These are phyloP conservation scores for Chaetomiaceae sp. DNA, from an alignment of 2,329 filamentous ascomycete species.

Conservation along the genomic window DNA sequence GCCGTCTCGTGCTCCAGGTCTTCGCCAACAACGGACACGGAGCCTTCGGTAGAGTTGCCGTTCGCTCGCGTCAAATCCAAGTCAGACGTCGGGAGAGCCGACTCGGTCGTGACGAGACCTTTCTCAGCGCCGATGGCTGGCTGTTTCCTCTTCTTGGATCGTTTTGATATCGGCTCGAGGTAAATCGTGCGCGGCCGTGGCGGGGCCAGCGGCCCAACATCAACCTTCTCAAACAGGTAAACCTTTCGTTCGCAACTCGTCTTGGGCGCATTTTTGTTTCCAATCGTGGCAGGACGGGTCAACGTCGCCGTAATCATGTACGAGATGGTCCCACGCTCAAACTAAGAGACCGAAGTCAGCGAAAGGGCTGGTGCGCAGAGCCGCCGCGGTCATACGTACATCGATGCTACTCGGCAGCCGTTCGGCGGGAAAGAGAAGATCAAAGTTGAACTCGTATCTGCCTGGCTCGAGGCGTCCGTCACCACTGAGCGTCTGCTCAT, in stretches of 20 bases:
- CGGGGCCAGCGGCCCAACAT: constrained; percentile 67
- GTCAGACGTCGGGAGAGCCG: constrained; percentile 33
- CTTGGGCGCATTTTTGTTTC: constrained; percentile 49
- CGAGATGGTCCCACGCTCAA: constrained; percentile 87
- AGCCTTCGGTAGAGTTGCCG: constrained; percentile 37
- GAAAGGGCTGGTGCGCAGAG: background rate
- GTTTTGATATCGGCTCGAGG: constrained; percentile 76
- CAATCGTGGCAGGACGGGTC: constrained; percentile 79
- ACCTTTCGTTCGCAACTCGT: constrained; percentile 76
- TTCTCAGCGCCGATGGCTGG: constrained; percentile 40
- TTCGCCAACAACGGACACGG: constrained; percentile 31
- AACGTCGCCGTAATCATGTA: constrained; percentile 88
- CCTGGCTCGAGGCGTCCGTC: constrained; percentile 69
- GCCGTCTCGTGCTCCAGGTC: constrained; percentile 35
- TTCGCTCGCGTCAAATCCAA: constrained; percentile 32
- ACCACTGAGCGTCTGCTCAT: constrained; percentile 73
- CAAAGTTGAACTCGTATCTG: constrained; percentile 66
- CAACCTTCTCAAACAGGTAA: constrained; percentile 72
- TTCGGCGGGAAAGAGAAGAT: constrained; percentile 31
- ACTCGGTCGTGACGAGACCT: constrained; percentile 31
- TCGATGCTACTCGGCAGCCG: constrained; percentile 84
- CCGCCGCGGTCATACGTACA: no score
- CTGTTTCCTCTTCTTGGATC: constrained; percentile 56
- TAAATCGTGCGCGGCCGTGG: constrained; percentile 80
- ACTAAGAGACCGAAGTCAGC: no score